Percentiles rank a stretch among this genome's conserved stretches.
Conservation (phyloP, 805 yeast genomes). For the Lipomyces anomalus region DNA sequence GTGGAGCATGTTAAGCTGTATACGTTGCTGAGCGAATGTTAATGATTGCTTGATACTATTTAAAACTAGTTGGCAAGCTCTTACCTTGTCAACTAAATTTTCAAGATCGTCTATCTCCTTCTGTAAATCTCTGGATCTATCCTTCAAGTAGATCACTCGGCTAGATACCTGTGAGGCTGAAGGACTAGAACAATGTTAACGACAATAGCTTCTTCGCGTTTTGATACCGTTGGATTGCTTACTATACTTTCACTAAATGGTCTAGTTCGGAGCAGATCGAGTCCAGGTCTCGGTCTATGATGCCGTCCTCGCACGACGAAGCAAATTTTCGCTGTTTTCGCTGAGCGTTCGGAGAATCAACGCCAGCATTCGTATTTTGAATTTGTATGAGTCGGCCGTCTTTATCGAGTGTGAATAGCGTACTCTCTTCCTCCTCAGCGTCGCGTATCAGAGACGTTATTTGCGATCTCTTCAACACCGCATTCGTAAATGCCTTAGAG, state of each 20-base stretch:
- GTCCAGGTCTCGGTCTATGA: constrained; percentile 13
- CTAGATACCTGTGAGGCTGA: constrained; percentile 17
- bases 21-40: constrained; percentile 8
- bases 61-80: background rate
- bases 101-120: constrained; percentile 10
- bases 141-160: constrained; percentile 13
- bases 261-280: constrained; percentile 19
- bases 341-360: no score
- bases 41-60: background rate
- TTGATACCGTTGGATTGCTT: no score
- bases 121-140: constrained; percentile 11
- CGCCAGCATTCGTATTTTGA: constrained; percentile 1
- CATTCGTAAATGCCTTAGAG: constrained; percentile 24
- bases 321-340: no score
- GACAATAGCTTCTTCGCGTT: no score
- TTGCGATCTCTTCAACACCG: constrained; percentile 19
- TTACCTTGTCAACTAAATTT: constrained; percentile 15
- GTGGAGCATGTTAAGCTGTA: constrained; percentile 10
- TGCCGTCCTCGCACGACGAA: constrained; percentile 3
- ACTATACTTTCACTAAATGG: constrained; percentile 14
- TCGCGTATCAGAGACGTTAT: constrained; percentile 27
- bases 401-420: constrained; percentile 9
- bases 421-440: constrained; percentile 20
- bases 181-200: constrained; percentile 9
- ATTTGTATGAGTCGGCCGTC: constrained; percentile 6